Evolutionary conservation across 2,329 filamentous ascomycete genomes (phyloP).

Genomic region (Pseudogymnoascus verrucosus): DNA sequence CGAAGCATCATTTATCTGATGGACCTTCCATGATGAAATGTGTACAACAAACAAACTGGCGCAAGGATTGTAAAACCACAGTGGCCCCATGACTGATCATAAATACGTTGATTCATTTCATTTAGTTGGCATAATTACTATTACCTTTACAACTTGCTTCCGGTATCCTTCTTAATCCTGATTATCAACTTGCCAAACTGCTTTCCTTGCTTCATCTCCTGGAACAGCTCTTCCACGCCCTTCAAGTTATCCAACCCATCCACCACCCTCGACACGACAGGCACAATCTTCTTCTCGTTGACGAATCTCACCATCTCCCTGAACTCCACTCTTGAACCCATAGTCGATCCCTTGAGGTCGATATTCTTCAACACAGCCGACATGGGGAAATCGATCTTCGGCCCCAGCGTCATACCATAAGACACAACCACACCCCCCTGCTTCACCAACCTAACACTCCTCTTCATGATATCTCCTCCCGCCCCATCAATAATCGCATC

Average conservation of each 20-base stretch:
- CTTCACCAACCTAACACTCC: constrained; percentile 27
- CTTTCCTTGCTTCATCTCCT: constrained; percentile 74
- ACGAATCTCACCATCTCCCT: constrained; percentile 86
- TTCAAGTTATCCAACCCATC: constrained; percentile 66
- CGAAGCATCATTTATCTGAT: background rate
- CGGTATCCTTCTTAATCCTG: constrained; percentile 42
- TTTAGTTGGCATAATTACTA: background rate
- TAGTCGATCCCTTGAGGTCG: constrained; percentile 77
- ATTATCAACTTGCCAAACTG: constrained; percentile 95
- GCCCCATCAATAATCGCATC: constrained; percentile 89
- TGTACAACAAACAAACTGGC: background rate
- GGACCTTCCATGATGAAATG: background rate
- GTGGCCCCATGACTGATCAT: background rate
- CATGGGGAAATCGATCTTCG: constrained; percentile 85
- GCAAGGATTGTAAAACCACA: background rate
- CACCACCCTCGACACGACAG: constrained; percentile 67
- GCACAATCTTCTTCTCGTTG: constrained; percentile 60
- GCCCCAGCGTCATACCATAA: constrained; percentile 86
- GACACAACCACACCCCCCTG: constrained; percentile 72
- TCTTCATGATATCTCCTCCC: constrained; percentile 66
- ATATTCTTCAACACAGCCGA: constrained; percentile 77
- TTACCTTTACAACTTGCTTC: constrained; percentile 11
- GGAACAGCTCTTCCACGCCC: constrained; percentile 76
- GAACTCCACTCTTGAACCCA: constrained; percentile 88
- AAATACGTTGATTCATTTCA: background rate